Evolutionary conservation across 495 filamentous ascomycete genomes (phyloP), one percentile per base, ranked within the genome.

Genomic region (Neurospora terricola): DNA sequence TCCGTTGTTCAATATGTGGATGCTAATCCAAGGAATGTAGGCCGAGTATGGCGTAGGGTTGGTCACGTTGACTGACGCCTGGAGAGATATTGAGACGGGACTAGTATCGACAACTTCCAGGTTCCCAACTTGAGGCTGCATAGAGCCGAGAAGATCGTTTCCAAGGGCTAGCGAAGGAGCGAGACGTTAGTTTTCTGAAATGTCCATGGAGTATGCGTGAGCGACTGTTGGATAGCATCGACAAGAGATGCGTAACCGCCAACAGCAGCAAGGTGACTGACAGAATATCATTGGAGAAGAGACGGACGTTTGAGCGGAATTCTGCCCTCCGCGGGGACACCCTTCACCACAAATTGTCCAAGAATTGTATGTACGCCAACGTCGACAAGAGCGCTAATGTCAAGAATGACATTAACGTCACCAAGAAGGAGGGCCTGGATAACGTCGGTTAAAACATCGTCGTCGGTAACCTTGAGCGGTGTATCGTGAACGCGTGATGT

Each of bases 21-120:
- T 83, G 77, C 93, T 93, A 68, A 92, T 76, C 73, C 90, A 95
- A 10, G 96, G 95, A 45, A 99, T 83, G 23, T 85, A 84, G 0
- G 92, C 93, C 34, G 92, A 90, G 80, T 97, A 97, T 1, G 89
- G 83, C 1, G 94, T 96, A 4, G 96, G 96, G 77, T 99, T 99
- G 3, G 92, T 95, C 73, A 97, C 84, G 78, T 94, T 96, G 72
- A 96, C 82, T 27, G 78, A 82, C 11, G 92, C 90, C 73, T 87
- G 83, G 11, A 98, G 80, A 16, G 87, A 88, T 27, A 97, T 80
- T 6, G 90, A 91, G 18, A 89, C 87, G 48, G 86, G 81, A 5
- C 90, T 89, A 0, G 94, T 96, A 45, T 90, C 84, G 38, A 89
- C 77, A 72, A 99, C 86, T 71, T 86, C 82, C 23, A 99, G 80